phyloP scores from a whole-genome alignment of 2,329 filamentous ascomycete species.

The Claviceps capensis region DNA sequence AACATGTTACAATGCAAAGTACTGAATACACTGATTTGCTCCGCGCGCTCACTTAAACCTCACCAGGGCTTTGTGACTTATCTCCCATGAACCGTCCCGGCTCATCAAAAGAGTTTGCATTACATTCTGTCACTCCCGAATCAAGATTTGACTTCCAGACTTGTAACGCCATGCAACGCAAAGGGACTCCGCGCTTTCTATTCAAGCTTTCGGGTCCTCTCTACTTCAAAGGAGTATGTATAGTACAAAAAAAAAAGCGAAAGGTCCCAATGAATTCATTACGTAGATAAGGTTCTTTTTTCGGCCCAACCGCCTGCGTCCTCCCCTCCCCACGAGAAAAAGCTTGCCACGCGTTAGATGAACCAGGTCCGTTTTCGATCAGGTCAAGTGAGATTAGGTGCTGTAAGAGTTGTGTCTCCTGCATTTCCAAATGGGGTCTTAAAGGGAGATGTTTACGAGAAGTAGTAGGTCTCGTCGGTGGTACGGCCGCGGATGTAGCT shows the following conservation, averaged over 20 bases:
- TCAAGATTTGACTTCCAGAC: no score
- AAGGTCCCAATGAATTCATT: slow-evolving; percentile 18
- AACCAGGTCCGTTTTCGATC: neutral
- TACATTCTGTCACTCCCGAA: no score
- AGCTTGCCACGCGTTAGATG: neutral
- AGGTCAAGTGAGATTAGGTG: neutral
- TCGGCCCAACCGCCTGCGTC: neutral
- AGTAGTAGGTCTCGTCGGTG: slow-evolving; percentile 91
- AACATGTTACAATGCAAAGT: no score
- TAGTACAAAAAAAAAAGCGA: slow-evolving; percentile 14
- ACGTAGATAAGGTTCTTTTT: slow-evolving; percentile 8
- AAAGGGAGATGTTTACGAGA: slow-evolving; percentile 31
- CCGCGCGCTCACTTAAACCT: no score
- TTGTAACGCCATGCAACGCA: neutral
- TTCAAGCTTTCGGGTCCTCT: slow-evolving; percentile 10
- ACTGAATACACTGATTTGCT: no score
- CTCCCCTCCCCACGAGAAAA: neutral
- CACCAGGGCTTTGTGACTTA: no score
- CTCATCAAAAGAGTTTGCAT: no score
- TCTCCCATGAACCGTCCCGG: no score
- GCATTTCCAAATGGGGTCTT: neutral
- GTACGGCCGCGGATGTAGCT: slow-evolving; percentile 77
- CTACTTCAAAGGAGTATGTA: slow-evolving; percentile 10
- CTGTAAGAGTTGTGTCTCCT: neutral
- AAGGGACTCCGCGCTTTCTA: slow-evolving; percentile 9